Evolutionary conservation across 306 rosid species (phyloP).

Genomic region (Lathyrus tuberosus): DNA sequence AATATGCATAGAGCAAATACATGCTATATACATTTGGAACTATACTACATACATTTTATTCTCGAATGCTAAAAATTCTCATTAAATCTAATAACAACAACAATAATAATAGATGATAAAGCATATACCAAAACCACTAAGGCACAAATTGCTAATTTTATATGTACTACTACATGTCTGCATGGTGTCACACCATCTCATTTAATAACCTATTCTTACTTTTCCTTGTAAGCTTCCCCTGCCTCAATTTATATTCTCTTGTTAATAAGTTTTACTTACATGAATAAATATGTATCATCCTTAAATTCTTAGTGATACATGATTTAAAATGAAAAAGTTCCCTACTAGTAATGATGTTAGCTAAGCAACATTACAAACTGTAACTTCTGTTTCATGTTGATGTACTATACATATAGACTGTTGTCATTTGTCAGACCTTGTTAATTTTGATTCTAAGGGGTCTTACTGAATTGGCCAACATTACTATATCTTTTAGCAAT

Average conservation of each 20-base stretch:
- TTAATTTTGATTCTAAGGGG: no score
- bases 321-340: constrained; percentile 4
- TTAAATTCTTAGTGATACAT: neutral
- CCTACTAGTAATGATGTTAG: no score
- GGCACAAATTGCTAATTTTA: neutral
- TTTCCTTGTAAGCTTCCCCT: neutral
- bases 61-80: no score
- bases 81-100: neutral
- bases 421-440: no score
- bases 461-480: no score
- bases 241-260: neutral
- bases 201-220: neutral
- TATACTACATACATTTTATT: no score
- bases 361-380: no score
- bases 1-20: no score
- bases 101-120: neutral
- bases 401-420: no score
- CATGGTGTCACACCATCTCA: neutral
- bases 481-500: no score
- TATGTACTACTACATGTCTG: neutral
- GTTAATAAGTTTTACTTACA: neutral
- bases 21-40: no score
- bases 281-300: neutral
- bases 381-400: no score
- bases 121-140: neutral